phyloP scores from a whole-genome alignment of 129 eudicot species.

The Daucus carota region DH1_v3.0 NC_030381.2:17286001-17286500 shows the following conservation, averaged over 20 bases:
- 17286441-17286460: not conserved
- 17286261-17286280: not conserved
- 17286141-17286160: not conserved
- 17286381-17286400: not conserved
- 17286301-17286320: too few species aligned
- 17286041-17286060: not conserved
- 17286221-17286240: not conserved
- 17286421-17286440: too few species aligned
- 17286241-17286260: not conserved
- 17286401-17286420: not conserved
- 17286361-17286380: not conserved
- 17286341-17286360: not conserved
- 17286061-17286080: not conserved
- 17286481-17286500: not conserved
- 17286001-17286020: too few species aligned
- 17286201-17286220: not conserved
- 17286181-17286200: too few species aligned
- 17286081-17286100: not conserved
- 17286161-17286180: not conserved
- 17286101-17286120: not conserved
- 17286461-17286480: not conserved
- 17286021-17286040: not conserved
- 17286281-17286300: not conserved
- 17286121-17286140: not conserved
- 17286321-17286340: too few species aligned